A percentile compares a stretch with the other conserved stretches of the same genome.
Evolutionary conservation across 768 basidiomycete species (phyloP).

Genomic region (Panellus pusillus): DNA sequence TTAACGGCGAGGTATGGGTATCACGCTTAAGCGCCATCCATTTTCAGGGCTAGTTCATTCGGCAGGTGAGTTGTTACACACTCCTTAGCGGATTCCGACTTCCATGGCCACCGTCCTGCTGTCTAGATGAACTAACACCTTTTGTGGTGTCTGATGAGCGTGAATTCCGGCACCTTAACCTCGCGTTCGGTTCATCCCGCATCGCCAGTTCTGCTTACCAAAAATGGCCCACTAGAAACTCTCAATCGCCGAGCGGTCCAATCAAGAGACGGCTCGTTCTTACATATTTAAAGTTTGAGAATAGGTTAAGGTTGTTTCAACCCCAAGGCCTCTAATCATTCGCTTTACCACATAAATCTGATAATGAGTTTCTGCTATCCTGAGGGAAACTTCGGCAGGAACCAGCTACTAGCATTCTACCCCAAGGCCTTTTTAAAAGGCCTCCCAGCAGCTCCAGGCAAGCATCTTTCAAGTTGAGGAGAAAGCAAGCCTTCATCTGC

Average conservation of each 20-base stretch:
- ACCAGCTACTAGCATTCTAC: no score
- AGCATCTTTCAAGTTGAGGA: no score
- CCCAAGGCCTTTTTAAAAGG: no score
- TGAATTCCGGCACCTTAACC: slow-evolving; percentile 79
- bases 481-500: no score
- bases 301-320: slow-evolving; percentile 86
- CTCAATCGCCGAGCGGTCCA: slow-evolving; percentile 81
- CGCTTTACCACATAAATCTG: slow-evolving; percentile 74
- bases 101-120: slow-evolving; percentile 88
- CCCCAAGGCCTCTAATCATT: slow-evolving; percentile 93
- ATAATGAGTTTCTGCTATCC: no score
- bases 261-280: slow-evolving; percentile 81
- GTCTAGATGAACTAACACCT: slow-evolving; percentile 86
- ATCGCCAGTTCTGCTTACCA: slow-evolving; percentile 70
- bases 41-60: slow-evolving; percentile 91
- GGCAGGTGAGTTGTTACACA: slow-evolving; percentile 89
- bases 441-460: no score
- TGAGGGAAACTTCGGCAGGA: no score
- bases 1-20: slow-evolving; percentile 83
- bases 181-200: slow-evolving; percentile 70
- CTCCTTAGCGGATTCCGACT: slow-evolving; percentile 85
- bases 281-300: slow-evolving; percentile 84
- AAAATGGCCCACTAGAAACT: slow-evolving; percentile 83
- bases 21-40: slow-evolving; percentile 87
- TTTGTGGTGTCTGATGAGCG: slow-evolving; percentile 85